Conservation (phyloP, 1,284 basidiomycete genomes). For the Phylloboletellus chloephorus region DNA sequence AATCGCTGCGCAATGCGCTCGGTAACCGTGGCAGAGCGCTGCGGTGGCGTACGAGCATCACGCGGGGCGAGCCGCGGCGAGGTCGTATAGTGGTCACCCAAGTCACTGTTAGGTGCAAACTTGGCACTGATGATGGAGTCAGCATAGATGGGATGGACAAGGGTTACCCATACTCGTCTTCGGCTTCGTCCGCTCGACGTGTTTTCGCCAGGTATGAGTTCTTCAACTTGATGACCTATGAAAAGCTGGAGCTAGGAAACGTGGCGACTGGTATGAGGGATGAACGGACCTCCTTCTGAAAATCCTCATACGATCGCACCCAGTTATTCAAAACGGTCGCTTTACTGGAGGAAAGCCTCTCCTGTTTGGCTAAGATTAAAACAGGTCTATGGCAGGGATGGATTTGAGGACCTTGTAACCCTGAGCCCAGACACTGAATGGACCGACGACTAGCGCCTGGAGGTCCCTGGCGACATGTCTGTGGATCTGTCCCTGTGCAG, state of each 20-base stretch:
- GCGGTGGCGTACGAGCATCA: constrained; percentile 51
- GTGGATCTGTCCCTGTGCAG: constrained; percentile 62
- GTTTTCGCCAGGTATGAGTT: constrained; percentile 73
- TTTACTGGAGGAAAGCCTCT: constrained; percentile 53
- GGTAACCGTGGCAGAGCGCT: constrained; percentile 63
- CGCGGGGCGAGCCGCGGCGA: constrained; percentile 63
- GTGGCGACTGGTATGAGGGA: background rate
- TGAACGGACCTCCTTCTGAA: constrained; percentile 49
- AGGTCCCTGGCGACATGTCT: constrained; percentile 63
- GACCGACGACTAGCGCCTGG: constrained; percentile 60
- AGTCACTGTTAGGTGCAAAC: constrained; percentile 68
- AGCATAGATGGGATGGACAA: constrained; percentile 10
- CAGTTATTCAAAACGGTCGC: constrained; percentile 60
- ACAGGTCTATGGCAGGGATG: constrained; percentile 1
- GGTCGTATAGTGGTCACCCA: constrained; percentile 65
- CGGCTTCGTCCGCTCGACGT: constrained; percentile 79
- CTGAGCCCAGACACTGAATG: constrained; percentile 69
- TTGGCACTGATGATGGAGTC: constrained; percentile 51
- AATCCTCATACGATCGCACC: constrained; percentile 65
- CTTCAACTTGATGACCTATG: constrained; percentile 61
- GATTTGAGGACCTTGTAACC: constrained; percentile 50
- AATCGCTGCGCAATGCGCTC: constrained; percentile 73
- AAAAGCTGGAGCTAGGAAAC: constrained; percentile 2
- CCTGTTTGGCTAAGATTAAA: constrained; percentile 36
- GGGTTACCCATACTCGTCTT: constrained; percentile 70